Percentiles rank a stretch among this genome's conserved stretches.
Conservation (phyloP, 2,329 filamentous ascomycete species). For the Scytalidium sp. region DNA sequence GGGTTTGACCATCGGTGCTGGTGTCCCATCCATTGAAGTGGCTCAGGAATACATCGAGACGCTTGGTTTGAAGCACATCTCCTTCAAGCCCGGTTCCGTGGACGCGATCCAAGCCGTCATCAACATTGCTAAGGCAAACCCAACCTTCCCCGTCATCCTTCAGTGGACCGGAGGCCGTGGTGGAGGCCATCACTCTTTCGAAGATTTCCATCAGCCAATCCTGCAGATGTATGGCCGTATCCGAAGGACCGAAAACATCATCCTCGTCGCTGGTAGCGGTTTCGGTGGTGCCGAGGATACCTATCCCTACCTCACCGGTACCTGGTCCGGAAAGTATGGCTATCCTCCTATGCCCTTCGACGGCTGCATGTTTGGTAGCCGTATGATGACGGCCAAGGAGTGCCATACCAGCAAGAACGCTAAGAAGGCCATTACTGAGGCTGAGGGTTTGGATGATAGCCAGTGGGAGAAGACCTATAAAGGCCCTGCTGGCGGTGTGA, state of each 20-base stretch:
- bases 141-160: slow-evolving; percentile 85
- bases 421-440: slow-evolving; percentile 87
- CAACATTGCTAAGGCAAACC: slow-evolving; percentile 93
- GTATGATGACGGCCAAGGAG: slow-evolving; percentile 94
- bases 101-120: slow-evolving; percentile 87
- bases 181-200: slow-evolving; percentile 90
- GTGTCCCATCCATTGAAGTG: slow-evolving; percentile 90
- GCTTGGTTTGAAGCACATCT: slow-evolving; percentile 86
- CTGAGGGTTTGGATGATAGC: slow-evolving; percentile 74
- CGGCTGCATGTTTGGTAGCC: slow-evolving; percentile 84
- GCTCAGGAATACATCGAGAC: slow-evolving; percentile 93
- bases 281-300: slow-evolving; percentile 89
- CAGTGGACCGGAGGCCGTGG: slow-evolving; percentile 96
- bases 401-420: slow-evolving; percentile 83
- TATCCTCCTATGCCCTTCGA: slow-evolving; percentile 95
- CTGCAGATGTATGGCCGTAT: slow-evolving; percentile 89
- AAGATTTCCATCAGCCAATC: slow-evolving; percentile 92
- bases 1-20: slow-evolving; percentile 87
- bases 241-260: slow-evolving; percentile 79
- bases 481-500: slow-evolving; percentile 84
- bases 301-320: slow-evolving; percentile 86
- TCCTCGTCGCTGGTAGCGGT: slow-evolving; percentile 85
- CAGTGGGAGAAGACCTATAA: slow-evolving; percentile 95
- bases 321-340: slow-evolving; percentile 82
- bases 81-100: slow-evolving; percentile 88